Base-by-base conservation (phyloP, 768 basidiomycete genomes). In the Pleurotus eryngii region DNA sequence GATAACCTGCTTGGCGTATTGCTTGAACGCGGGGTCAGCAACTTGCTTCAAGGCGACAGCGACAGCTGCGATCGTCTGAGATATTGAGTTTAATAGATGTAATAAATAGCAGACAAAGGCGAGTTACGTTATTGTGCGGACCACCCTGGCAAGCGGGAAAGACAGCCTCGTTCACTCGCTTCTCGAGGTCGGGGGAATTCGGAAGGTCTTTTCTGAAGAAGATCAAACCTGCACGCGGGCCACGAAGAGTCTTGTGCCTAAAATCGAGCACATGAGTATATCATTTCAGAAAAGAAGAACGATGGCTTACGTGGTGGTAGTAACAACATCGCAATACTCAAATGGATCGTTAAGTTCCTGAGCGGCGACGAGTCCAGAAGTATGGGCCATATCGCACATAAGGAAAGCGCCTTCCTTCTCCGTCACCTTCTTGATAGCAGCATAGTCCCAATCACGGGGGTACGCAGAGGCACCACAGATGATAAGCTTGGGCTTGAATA, bases 101-200 rank as follows among this genome's bases (percentile, higher is more conserved):
- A 35, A 42, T 2, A 26, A 17, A 42, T 45, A 8, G n/a, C 39
- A 22, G 22, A 18, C 50, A 26, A 22, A 40, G 51, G n/a, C 57
- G 27, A 20, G 42, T 12, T 57, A 91, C 90, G 77, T 99, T 95
- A 80, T 98, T 98, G 81, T 98, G 97, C 45, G 96, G 97, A 49
- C 96, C 97, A 74, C 97, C 97, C 76, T 98, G 97, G 83, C 97
- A 98, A 37, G 97, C 96, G 57, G 97, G 97, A 87, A 99, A 99
- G 61, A 99, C 96, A 49, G 97, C 95, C 42, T 96, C 92, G 71
- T 98, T 98, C 66, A 99, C 86, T 57, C 95, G 90, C 74, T 93
- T 93, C 82, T 98, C 97, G 46, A 99, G 84, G 64, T 98, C 96
- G 65, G 83, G 75, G 24, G 84, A 75, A 59, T 86, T 81, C 67